A percentile compares a stretch with the other conserved stretches of the same genome.
These are phyloP conservation scores for Suzukiozyma palmioleophila DNA, from an alignment of 1,139 yeast genomes.

Conservation along the genomic window DNA sequence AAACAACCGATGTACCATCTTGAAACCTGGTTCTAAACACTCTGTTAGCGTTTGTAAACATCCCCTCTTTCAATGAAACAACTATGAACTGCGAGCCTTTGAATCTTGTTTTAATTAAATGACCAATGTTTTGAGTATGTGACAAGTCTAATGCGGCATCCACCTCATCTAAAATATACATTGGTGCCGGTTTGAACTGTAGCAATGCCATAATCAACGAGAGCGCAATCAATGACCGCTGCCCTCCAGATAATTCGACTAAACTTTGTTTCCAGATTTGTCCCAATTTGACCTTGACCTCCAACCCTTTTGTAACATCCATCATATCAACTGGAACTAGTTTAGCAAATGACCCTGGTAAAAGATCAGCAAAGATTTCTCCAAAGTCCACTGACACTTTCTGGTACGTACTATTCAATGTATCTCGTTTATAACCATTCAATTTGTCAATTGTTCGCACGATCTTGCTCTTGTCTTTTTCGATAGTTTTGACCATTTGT, in stretches of 20 bases:
- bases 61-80: constrained; percentile 94
- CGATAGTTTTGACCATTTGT: constrained; percentile 82
- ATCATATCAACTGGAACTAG: constrained; percentile 74
- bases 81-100: constrained; percentile 95
- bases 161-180: constrained; percentile 95
- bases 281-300: constrained; percentile 87
- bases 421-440: constrained; percentile 81
- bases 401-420: constrained; percentile 77
- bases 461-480: constrained; percentile 84
- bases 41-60: constrained; percentile 96
- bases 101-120: constrained; percentile 88
- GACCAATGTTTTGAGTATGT: constrained; percentile 97
- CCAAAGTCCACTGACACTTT: constrained; percentile 90
- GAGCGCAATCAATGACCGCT: constrained; percentile 86
- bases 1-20: constrained; percentile 93
- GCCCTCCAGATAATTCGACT: constrained; percentile 96
- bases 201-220: constrained; percentile 86
- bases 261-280: constrained; percentile 94
- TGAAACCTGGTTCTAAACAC: constrained; percentile 92
- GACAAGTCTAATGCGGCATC: constrained; percentile 97
- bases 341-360: constrained; percentile 90
- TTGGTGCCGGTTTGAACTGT: constrained; percentile 96
- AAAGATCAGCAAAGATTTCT: constrained; percentile 79
- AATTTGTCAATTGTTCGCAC: constrained; percentile 83
- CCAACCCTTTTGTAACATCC: constrained; percentile 88